Base-by-base conservation (phyloP, 2,329 filamentous ascomycete species). In the Fusarium sp. region DNA sequence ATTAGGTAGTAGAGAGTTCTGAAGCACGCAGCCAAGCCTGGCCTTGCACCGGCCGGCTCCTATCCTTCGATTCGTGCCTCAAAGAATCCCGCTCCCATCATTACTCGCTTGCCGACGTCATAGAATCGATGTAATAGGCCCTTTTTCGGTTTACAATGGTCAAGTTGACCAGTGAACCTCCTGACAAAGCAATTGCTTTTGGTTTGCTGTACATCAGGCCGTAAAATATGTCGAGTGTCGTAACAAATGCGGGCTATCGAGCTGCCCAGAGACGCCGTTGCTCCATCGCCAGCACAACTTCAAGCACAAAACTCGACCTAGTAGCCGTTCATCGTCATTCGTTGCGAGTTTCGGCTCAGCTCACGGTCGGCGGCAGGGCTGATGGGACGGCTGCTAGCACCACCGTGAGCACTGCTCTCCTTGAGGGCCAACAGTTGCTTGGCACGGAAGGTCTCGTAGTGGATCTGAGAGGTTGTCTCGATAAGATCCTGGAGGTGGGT, bases 401-500 rank as follows among this genome's bases (percentile, higher is more conserved):
- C 82, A 66, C 88, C 90, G 67, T 92, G 91, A 69, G 92, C 92
- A 75, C 92, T 96, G 84, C 91, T 97, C 84, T 99, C 95, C 88
- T 98, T 99, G 76, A 99, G 86, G 55, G 95, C 95, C 75, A 99
- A 82, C 72, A 99, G 84, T 80, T 99, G 95, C 88, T 99, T 99
- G 73, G 95, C 93, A 79, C 95, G 93, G 93, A 99, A 99, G 57
- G 93, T 96, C 85, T 99, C 95, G 84, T 99, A 99, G 85, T 99
- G 95, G 79, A 97, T 99, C 84, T 99, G 95, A 70, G 93, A 97
- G 43, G 95, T 99, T 29, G 95, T 99, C 82, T 99, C 95, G 78
- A 99, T 97, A 69, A 99, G 87, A 74, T 99, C 95, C 84, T 99
- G 95, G 54, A 99, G 87, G 79, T 99, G 95, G 65, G 95, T 98